phyloP scores from a whole-genome alignment of 78 protist species.

The Speleostelium caveatum region DNA sequence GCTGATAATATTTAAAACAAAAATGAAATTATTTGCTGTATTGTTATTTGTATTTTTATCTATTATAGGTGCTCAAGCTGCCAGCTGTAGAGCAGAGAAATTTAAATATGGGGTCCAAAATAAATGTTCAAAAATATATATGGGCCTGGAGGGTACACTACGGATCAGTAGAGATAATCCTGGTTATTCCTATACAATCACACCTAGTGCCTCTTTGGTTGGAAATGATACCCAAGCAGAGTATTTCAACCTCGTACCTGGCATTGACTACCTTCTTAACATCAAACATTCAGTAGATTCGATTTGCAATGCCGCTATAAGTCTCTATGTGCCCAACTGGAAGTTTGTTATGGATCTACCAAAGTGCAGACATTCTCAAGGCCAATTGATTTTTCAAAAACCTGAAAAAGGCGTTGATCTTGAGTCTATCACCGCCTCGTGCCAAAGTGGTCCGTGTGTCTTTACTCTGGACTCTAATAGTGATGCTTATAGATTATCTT shows the following conservation, averaged over 20 bases:
- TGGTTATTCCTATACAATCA: neutral
- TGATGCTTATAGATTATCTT: neutral
- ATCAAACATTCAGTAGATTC: neutral
- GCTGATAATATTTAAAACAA: too few relatives aligned
- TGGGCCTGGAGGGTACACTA: neutral
- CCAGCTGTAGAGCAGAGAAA: neutral
- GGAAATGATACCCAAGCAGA: neutral
- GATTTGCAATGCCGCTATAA: neutral
- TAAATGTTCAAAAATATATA: neutral
- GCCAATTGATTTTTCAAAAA: neutral
- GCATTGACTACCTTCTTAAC: neutral
- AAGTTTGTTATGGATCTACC: neutral
- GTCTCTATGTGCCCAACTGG: neutral
- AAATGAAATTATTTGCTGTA: neutral
- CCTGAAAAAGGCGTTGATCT: neutral
- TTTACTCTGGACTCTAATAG: neutral
- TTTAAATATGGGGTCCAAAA: neutral
- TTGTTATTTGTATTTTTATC: too few relatives aligned
- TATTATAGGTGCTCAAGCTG: neutral
- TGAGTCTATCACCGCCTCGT: neutral
- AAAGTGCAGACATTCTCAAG: neutral
- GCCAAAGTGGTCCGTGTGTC: neutral
- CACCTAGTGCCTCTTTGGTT: neutral
- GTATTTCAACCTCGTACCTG: neutral
- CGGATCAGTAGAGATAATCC: neutral